Conservation (phyloP, 2,329 filamentous ascomycete genomes). For the Cladosporium austrohemisphaericum region DNA sequence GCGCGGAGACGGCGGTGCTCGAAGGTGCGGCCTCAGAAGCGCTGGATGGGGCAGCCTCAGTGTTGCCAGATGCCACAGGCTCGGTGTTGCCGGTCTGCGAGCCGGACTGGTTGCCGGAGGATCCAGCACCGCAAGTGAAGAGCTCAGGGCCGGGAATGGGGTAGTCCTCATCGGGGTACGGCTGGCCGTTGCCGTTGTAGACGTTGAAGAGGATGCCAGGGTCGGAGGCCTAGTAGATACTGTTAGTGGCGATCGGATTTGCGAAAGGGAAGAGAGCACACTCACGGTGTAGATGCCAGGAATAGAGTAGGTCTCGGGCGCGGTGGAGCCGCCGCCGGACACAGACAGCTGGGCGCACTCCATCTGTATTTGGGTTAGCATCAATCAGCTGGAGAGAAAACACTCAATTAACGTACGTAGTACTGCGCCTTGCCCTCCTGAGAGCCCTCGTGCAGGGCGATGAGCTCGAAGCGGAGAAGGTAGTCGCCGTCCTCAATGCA, state of each 20-base stretch:
- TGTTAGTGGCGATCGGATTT: not conserved
- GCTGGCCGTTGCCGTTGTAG: slow-evolving; percentile 16
- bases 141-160: not conserved
- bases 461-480: slow-evolving; percentile 52
- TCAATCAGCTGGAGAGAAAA: not conserved
- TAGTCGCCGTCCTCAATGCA: slow-evolving; percentile 54
- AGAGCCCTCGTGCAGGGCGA: slow-evolving; percentile 54
- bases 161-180: not conserved
- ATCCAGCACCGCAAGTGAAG: no score
- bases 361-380: slow-evolving; percentile 1
- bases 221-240: slow-evolving; percentile 14
- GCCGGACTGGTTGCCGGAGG: no score
- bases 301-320: not conserved
- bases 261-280: not conserved
- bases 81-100: no score
- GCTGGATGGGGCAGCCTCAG: no score
- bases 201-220: slow-evolving; percentile 20
- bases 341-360: slow-evolving; percentile 24
- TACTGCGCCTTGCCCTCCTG: slow-evolving; percentile 41
- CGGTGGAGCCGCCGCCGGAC: slow-evolving; percentile 12
- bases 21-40: no score
- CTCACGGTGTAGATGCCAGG: not conserved
- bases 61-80: no score
- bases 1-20: no score
- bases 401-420: slow-evolving; percentile 30